Base-by-base conservation (phyloP, 2,329 filamentous ascomycete species). In the Fusarium sp. region DNA sequence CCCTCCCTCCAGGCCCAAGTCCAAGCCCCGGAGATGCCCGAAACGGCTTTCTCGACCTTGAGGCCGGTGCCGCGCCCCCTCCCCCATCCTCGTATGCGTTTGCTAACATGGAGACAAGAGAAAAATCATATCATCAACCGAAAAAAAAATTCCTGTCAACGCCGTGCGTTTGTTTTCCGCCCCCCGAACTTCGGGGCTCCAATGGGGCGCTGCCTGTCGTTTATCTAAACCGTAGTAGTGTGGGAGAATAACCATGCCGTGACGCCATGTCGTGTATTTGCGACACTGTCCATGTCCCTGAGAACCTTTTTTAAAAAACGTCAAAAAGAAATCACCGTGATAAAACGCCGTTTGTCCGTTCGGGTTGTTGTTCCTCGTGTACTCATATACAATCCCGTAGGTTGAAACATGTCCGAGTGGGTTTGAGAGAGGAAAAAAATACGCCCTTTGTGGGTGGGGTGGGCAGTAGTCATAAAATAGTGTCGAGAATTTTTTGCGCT, bases 191-290 rank as follows among this genome's bases (percentile, higher is more conserved):
- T 44, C 61, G 38, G 46, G 59, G 62, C 59, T 64, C 58, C 44
- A 44, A 53, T 61, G 34, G 34, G 42, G 59, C 46, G 49, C 53
- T 29, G 70, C 69, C 67, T 69, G 51, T 61, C 71, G 67, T 74
- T 63, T 73, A 73, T 75, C 73, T 74, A 73, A 70, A 65, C 62
- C 68, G 34, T 58, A 40, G 40, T 44, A 66, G 56, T 51, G 25
- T 40, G 56, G 56, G 46, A 68, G 51, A 67, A 62, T 61, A 33
- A 33, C 50, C 69, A 64, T 73, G 58, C 58, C 56, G 62, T 69
- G 71, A 57, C 73, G 70, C 70, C 73, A 58, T 42, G 56, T 68
- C 68, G 68, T 75, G 55, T 75, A 64, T 51, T 64, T 72, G 72
- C 60, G 57, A 73, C 72, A 69, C 66, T 65, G 38, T 54, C 62